phyloP scores from a whole-genome alignment of 1,284 basidiomycete genomes.

The Cronartium quercuum region DNA sequence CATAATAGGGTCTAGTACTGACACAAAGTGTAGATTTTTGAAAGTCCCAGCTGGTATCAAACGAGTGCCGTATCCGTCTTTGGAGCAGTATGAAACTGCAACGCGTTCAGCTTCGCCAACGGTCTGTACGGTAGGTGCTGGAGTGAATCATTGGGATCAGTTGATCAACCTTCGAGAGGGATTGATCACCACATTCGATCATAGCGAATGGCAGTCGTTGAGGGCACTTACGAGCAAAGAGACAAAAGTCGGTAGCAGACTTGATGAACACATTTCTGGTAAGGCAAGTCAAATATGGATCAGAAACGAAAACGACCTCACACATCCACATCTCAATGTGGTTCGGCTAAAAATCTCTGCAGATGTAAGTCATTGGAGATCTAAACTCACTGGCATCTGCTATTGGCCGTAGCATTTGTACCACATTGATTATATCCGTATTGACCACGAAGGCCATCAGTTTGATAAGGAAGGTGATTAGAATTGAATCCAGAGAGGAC shows the following conservation, averaged over 20 bases:
- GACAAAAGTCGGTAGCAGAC: slow-evolving; percentile 30
- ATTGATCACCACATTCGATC: too few relatives aligned
- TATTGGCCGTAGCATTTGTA: slow-evolving; percentile 3
- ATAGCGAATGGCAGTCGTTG: too few relatives aligned
- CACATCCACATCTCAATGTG: too few relatives aligned
- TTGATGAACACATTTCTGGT: slow-evolving; percentile 22
- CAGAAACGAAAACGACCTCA: not conserved
- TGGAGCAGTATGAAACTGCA: slow-evolving; percentile 47
- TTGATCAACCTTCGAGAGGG: too few relatives aligned
- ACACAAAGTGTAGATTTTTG: slow-evolving; percentile 44
- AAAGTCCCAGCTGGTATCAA: slow-evolving; percentile 47
- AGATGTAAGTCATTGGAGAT: not conserved
- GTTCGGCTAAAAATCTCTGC: not conserved
- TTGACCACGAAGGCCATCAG: slow-evolving; percentile 9
- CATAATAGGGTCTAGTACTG: not conserved
- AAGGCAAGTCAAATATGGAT: not conserved
- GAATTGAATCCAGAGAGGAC: slow-evolving; percentile 25
- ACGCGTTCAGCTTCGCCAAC: slow-evolving; percentile 45
- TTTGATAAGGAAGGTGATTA: slow-evolving; percentile 14
- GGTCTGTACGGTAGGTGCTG: slow-evolving; percentile 37
- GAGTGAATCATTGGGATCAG: too few relatives aligned
- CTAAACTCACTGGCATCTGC: slow-evolving; percentile 29
- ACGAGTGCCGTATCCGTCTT: slow-evolving; percentile 47
- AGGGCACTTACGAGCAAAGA: slow-evolving; percentile 30
- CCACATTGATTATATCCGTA: slow-evolving; percentile 35